A percentile compares a stretch with the other conserved stretches of the same genome.
Conservation (phyloP, 2,329 filamentous ascomycete genomes). For the Talaromyces marneffei region DNA sequence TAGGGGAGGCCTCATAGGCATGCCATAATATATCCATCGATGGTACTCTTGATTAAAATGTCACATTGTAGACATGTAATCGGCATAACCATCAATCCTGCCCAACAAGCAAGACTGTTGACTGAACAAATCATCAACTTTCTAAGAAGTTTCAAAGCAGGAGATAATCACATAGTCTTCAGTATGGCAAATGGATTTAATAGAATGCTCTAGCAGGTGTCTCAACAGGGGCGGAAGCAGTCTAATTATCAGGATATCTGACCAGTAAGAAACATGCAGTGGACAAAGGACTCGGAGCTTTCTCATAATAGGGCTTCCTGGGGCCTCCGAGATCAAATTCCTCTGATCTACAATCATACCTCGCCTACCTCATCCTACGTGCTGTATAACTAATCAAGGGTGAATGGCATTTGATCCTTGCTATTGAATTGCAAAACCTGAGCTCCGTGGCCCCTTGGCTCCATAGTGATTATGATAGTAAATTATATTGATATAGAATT, state of each 20-base stretch:
- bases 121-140: conserved; percentile 1
- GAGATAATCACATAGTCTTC: conserved; percentile 3
- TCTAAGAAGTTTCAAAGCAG: not conserved
- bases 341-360: not conserved
- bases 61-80: conserved; percentile 12
- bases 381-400: not conserved
- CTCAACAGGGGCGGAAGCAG: not conserved
- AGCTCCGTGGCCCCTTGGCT: not conserved
- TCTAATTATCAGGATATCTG: not conserved
- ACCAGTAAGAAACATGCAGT: not conserved
- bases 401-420: not conserved
- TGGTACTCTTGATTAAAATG: conserved; percentile 27
- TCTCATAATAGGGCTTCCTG: not conserved
- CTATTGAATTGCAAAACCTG: not conserved
- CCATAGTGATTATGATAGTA: not conserved
- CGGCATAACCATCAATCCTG: conserved; percentile 2
- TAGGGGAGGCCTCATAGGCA: conserved; percentile 32
- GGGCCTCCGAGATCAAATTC: not conserved
- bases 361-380: not conserved
- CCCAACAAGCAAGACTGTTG: not conserved
- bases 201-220: conserved; percentile 5
- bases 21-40: conserved; percentile 25
- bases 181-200: conserved; percentile 5
- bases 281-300: not conserved
- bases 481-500: not conserved